Percentiles rank a stretch among this genome's conserved stretches.
These are phyloP conservation scores for Antrodiella citrinella DNA, from an alignment of 768 basidiomycete species.

Conservation along the genomic window DNA sequence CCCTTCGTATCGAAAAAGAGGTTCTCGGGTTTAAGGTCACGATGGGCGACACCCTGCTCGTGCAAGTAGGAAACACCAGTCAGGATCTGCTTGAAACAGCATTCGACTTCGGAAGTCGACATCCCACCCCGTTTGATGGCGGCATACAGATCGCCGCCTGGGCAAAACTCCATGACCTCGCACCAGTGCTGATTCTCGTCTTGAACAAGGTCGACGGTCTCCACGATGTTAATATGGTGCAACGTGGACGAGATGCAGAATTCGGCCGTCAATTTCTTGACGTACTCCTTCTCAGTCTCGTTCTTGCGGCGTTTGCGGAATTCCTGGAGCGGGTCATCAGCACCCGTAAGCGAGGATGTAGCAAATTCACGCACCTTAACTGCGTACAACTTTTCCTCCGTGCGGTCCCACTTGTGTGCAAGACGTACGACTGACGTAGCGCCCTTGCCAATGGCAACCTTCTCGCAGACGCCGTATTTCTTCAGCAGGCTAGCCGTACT, in stretches of 20 bases:
- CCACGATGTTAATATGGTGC: slow-evolving; percentile 91
- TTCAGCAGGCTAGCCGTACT: slow-evolving; percentile 56
- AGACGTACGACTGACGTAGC: slow-evolving; percentile 96
- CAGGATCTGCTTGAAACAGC: slow-evolving; percentile 96
- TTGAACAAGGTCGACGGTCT: slow-evolving; percentile 98
- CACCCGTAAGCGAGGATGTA: neutral
- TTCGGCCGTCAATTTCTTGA: slow-evolving; percentile 99
- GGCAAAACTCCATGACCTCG: slow-evolving; percentile 99
- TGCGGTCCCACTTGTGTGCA: slow-evolving; percentile 98
- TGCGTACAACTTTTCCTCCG: slow-evolving; percentile 94
- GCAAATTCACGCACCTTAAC: slow-evolving; percentile 71
- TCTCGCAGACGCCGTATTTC: slow-evolving; percentile 97
- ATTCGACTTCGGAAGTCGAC: slow-evolving; percentile 89
- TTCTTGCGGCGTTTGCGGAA: slow-evolving; percentile 98
- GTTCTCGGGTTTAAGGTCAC: slow-evolving; percentile 98
- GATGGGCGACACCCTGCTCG: slow-evolving; percentile 93
- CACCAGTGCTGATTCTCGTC: slow-evolving; percentile 97
- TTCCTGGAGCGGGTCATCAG: slow-evolving; percentile 46
- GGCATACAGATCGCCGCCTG: slow-evolving; percentile 95
- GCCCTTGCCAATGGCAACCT: slow-evolving; percentile 94
- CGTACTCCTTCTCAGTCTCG: slow-evolving; percentile 97
- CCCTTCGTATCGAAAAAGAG: slow-evolving; percentile 89
- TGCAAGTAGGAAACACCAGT: slow-evolving; percentile 87
- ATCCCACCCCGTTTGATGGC: slow-evolving; percentile 97
- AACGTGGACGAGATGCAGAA: slow-evolving; percentile 97